Evolutionary conservation across 257 asterid species (phyloP), one percentile per base, ranked within the genome.

Genomic region (Solanum sitiens): DNA sequence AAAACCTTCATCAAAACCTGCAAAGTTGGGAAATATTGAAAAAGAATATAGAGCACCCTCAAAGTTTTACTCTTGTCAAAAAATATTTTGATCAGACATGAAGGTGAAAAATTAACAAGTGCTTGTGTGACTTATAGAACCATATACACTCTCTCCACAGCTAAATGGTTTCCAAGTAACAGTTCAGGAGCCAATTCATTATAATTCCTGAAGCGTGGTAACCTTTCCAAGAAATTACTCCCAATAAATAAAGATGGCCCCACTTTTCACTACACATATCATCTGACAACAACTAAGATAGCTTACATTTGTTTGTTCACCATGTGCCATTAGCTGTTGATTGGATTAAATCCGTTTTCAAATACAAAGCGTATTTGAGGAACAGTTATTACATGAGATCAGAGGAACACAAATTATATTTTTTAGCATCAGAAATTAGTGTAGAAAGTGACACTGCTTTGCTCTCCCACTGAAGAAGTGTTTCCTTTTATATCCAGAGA

Each of bases 1-100:
- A 94, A 92, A 91, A 94, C 98, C 89, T 95, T 95, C 99, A 97
- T 96, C 94, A 97, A 89, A 86, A 94, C 98, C 99, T 97, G 90
- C 88, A 87, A 86, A 47, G 35, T 71, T 67, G 89, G 85, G 82
- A 83, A 86, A 53, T 56, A 77, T 11, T 86, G 32, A 32, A 88
- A 20, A 88, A 88, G 37, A 89, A 90, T 45, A 73, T 83, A 84
- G 68, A 79, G 42, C 45, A 40, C 6, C 10, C 61, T 32, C 83
- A 74, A 63, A 83, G 56, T 37, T 86, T 33, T 59, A 86, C 65
- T 42, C 61, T 80, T 27, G 18, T 67, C 67, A 47, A 80, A 47
- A 8, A 80, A 27, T 45, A 27, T 4, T 79, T 80, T 80, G 65
- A 86, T 40, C 61, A 86, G 21, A 82, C 59, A 53, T 86, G 40